Percentiles rank a stretch among this genome's conserved stretches.
These are phyloP conservation scores for Candida coquimbonensis DNA, from an alignment of 805 yeast genomes.

Conservation along the genomic window DNA sequence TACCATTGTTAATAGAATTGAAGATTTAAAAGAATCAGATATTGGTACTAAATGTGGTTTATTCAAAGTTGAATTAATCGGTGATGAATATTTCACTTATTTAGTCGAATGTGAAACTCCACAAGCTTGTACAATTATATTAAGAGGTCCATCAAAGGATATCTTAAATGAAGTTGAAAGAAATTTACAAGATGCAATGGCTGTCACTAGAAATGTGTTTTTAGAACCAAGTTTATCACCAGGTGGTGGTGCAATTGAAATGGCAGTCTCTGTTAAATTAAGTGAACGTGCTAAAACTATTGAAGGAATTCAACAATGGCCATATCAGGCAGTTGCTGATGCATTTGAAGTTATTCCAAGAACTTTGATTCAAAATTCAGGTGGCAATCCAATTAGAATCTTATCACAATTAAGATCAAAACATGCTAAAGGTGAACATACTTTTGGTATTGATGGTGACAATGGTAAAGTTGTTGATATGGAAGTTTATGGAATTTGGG, in stretches of 20 bases:
- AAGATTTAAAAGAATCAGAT: slow-evolving; percentile 87
- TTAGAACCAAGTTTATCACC: slow-evolving; percentile 93
- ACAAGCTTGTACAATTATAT: slow-evolving; percentile 84
- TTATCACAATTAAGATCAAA: slow-evolving; percentile 90
- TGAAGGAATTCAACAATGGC: slow-evolving; percentile 97
- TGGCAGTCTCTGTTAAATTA: slow-evolving; percentile 89
- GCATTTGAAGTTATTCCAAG: slow-evolving; percentile 98
- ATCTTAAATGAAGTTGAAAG: slow-evolving; percentile 94
- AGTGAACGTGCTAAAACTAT: slow-evolving; percentile 86
- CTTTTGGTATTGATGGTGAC: slow-evolving; percentile 94
- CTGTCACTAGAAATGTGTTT: slow-evolving; percentile 91
- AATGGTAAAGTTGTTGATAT: slow-evolving; percentile 90
- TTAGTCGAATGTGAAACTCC: slow-evolving; percentile 77
- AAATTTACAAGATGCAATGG: slow-evolving; percentile 97
- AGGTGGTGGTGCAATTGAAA: slow-evolving; percentile 99
- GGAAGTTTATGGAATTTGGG: slow-evolving; percentile 97
- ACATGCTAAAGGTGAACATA: slow-evolving; percentile 83
- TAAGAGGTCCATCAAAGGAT: slow-evolving; percentile 96
- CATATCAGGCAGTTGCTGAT: slow-evolving; percentile 97
- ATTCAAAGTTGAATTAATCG: slow-evolving; percentile 90
- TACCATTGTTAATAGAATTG: slow-evolving; percentile 90
- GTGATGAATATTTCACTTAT: slow-evolving; percentile 93
- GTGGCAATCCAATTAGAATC: slow-evolving; percentile 90
- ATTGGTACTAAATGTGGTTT: slow-evolving; percentile 85
- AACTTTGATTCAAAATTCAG: slow-evolving; percentile 94